Base-by-base conservation (phyloP, 2,329 filamentous ascomycete species). In the Tricladium varicosporioides region DNA sequence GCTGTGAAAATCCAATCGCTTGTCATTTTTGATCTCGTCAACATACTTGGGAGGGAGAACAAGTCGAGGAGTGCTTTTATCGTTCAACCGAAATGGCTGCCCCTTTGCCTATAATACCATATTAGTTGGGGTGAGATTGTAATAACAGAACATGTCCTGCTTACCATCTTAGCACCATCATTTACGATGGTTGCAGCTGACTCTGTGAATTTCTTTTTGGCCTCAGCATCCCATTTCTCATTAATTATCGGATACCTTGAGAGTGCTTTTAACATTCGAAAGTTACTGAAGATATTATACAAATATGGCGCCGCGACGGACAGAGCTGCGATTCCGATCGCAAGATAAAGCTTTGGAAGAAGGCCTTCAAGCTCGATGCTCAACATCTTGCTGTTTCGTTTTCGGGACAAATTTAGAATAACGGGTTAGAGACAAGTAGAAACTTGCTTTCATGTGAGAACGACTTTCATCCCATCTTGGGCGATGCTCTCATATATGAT, bases 11-110 rank as follows among this genome's bases (percentile, higher is more conserved):
- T 68, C 64, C 47, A 74, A 59, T 15, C 61, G 57, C 1, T 69
- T 68, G 27, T 71, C 63, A 60, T 70, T 74, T 46, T 71, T 70
- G 15, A 73, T 58, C 60, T 74, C 73, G 18, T 74, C 69, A 9
- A 57, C 54, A 40, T 60, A 60, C 22, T 55, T 60, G 9, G 58
- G 52, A 33, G 58, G 58, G n/a, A 60, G 33, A 13, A 60, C 49
- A 5, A 60, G 31, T 27, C 52, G 43, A 14, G 48, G 44, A 10
- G 10, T 53, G 14, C 46, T 43, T 22, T 55, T 57, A 5, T 60
- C 58, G 40, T 60, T 60, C n/a, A 60, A 31, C 1, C 43, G 51
- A 15, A 60, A 60, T 9, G 54, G 53, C 5, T 48, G 33, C 49
- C 58, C 58, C 44, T 57, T 60, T 15, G 58, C 58, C 54, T 56